A percentile compares a stretch with the other conserved stretches of the same genome.
Conservation (phyloP, 495 filamentous ascomycete species). For the Hypoxylon intermedium region DNA sequence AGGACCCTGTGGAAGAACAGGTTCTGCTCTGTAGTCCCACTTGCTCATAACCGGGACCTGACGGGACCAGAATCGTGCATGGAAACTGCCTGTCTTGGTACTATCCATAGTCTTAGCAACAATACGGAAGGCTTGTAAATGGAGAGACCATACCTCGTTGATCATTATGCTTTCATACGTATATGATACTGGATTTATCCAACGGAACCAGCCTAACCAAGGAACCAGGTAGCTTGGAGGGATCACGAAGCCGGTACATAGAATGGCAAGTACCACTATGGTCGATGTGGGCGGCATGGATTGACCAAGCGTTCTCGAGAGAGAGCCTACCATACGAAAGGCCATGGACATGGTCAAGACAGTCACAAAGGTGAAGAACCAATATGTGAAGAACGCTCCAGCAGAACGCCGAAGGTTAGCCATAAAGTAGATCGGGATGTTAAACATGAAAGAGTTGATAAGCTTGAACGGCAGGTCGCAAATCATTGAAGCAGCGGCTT, state of each 20-base stretch:
- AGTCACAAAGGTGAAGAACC: constrained; percentile 61
- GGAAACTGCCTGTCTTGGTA: constrained; percentile 58
- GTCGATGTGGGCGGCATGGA: constrained; percentile 63
- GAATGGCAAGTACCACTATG: constrained; percentile 74
- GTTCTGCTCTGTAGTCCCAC: constrained; percentile 42
- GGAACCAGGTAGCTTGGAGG: constrained; percentile 75
- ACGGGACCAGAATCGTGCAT: constrained; percentile 70
- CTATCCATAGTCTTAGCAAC: neutral
- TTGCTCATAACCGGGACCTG: constrained; percentile 54
- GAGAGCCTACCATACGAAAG: constrained; percentile 73
- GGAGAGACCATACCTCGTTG: constrained; percentile 71
- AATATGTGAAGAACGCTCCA: constrained; percentile 68
- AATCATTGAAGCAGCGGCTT: constrained; percentile 63
- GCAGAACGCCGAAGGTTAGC: constrained; percentile 56
- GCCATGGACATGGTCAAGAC: constrained; percentile 65
- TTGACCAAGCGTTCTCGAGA: constrained; percentile 72
- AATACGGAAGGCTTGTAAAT: neutral
- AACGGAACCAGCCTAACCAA: constrained; percentile 83
- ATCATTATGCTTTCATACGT: constrained; percentile 77
- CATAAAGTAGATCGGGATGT: constrained; percentile 65
- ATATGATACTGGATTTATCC: constrained; percentile 82
- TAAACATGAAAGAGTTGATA: constrained; percentile 55
- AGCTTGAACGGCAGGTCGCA: constrained; percentile 64
- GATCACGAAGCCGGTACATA: constrained; percentile 85
- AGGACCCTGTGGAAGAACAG: too few relatives aligned